A percentile compares a stretch with the other conserved stretches of the same genome.
Evolutionary conservation across 225 moss, liverwort and hornwort genomes (phyloP).

Genomic region (Asterella californica): DNA sequence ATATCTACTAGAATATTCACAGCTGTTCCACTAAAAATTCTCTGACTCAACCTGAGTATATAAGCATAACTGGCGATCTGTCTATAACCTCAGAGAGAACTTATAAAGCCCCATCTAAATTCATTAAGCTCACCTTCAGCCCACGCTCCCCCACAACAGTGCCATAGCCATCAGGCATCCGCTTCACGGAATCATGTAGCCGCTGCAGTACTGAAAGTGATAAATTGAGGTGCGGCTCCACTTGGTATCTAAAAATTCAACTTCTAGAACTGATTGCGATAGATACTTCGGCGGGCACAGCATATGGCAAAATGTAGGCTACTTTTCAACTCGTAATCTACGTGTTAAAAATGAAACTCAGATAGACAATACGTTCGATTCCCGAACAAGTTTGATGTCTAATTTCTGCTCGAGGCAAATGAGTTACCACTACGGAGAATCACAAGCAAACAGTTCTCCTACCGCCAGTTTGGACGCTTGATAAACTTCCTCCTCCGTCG

Average conservation of each 20-base stretch:
- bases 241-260: too few relatives aligned
- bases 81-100: neutral
- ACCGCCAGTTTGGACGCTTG: slow-evolving; percentile 92
- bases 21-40: neutral
- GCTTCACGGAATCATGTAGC: slow-evolving; percentile 87
- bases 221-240: neutral
- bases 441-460: neutral
- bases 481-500: slow-evolving; percentile 84
- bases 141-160: slow-evolving; percentile 95
- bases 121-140: slow-evolving; percentile 56
- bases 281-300: too few relatives aligned
- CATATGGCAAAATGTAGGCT: too few relatives aligned
- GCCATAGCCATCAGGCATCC: slow-evolving; percentile 90
- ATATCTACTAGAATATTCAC: neutral
- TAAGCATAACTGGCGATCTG: too few relatives aligned
- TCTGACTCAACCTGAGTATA: neutral
- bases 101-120: neutral
- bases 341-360: too few relatives aligned
- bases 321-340: too few relatives aligned
- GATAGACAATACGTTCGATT: too few relatives aligned
- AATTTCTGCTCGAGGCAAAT: neutral
- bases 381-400: too few relatives aligned
- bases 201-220: slow-evolving; percentile 41
- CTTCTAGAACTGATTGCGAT: too few relatives aligned
- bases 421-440: neutral